Evolutionary conservation across 345 rosid species (phyloP), one percentile per base, ranked within the genome.

Genomic region (Anastatica hierochuntica): DNA sequence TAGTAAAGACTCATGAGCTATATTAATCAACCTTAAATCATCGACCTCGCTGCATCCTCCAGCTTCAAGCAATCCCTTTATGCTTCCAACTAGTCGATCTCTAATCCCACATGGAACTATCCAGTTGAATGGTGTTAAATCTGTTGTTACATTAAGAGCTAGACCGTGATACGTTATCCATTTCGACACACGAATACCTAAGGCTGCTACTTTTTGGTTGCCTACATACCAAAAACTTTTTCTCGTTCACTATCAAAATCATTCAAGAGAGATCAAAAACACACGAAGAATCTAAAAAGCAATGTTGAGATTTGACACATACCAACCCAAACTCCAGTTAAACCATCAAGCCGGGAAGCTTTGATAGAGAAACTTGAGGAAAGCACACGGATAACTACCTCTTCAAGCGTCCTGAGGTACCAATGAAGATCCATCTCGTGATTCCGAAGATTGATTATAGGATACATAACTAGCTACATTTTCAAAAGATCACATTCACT

Each of bases 371-470:
- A 90, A 21, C 79, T 56, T 1, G 80, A 74, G 38, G 76, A 72
- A 50, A 84, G 87, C 58, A 79, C 82, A 62, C 92, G 83, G 57
- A 87, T 78, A 45, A 79, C 71, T 13, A 87, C 79, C 72, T 90
- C 95, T 72, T 90, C 95, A 53, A 84, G 95, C 50, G 77, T 76
- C 75, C 98, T 79, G 53, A 79, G 83, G 77, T 84, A 87, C 96
- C 96, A 90, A 74, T 90, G 85, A 60, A 90, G 89, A 76, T 81
- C 95, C 89, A 76, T 87, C 82, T 80, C 73, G 84, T 82, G 96
- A 61, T 90, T 87, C 56, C 88, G 72, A 15, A 90, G 82, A 68
- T 84, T 80, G 70, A 87, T 65, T 55, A 90, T 79, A 45, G 96
- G 96, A 67, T 90, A 87, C 90, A 84, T 73, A 57, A 84, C 85